Evolutionary conservation across 306 rosid genomes (phyloP).

Genomic region (Medicago arabica): DNA sequence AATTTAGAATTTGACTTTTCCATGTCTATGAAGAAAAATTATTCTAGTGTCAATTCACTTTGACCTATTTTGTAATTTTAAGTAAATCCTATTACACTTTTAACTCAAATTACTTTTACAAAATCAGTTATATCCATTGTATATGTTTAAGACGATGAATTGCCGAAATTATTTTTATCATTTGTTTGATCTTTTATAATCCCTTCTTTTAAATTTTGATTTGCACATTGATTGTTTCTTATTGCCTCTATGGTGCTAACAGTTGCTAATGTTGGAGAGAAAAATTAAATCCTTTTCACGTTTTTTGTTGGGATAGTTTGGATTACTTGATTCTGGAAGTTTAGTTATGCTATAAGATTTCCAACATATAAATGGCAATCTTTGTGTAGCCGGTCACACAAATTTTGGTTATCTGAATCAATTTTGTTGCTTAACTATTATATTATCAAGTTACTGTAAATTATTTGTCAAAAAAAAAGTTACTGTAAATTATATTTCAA

Average conservation of each 20-base stretch:
- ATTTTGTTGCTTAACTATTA: not conserved
- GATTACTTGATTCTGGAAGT: conserved; percentile 3
- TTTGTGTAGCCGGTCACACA: not conserved
- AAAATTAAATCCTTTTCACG: not conserved
- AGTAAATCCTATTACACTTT: no score
- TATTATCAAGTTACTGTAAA: not conserved
- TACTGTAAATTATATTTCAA: no score
- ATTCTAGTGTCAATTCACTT: not conserved
- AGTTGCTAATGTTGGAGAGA: not conserved
- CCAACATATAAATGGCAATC: not conserved
- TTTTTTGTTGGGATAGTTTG: not conserved
- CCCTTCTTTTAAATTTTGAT: conserved; percentile 12
- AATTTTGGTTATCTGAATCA: conserved; percentile 11
- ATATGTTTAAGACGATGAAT: no score
- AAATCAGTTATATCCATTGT: no score
- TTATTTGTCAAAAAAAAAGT: no score
- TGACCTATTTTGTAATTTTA: not conserved
- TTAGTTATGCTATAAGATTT: not conserved
- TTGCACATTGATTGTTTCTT: not conserved
- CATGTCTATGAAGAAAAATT: not conserved
- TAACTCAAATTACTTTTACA: not conserved
- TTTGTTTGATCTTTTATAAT: conserved; percentile 2
- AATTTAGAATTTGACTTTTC: not conserved
- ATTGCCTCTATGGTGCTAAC: conserved; percentile 20
- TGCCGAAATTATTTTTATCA: no score